Conservation (phyloP, 2,329 filamentous ascomycete genomes). For the Aspergillus fijiensis region DNA sequence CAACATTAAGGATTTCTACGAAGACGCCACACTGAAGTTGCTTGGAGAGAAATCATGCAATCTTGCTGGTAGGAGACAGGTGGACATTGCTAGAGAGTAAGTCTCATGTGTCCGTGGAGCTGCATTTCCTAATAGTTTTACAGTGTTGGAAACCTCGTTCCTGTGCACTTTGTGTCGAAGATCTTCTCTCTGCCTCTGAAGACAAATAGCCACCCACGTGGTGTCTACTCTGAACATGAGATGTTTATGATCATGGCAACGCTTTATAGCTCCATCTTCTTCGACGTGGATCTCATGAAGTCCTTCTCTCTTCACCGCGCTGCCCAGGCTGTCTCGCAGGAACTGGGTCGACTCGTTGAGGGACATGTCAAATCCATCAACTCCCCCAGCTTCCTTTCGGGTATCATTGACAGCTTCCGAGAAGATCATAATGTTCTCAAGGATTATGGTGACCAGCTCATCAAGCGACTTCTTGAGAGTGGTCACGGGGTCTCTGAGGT, state of each 20-base stretch:
- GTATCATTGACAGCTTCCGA: constrained; percentile 48
- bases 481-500: constrained; percentile 66
- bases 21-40: constrained; percentile 60
- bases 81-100: constrained; percentile 66
- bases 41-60: constrained; percentile 65
- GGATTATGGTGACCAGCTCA: constrained; percentile 64
- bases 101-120: constrained; percentile 14
- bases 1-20: constrained; percentile 67
- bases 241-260: constrained; percentile 62
- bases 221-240: constrained; percentile 58
- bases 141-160: constrained; percentile 53
- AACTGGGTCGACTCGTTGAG: constrained; percentile 64
- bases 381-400: constrained; percentile 56
- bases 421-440: constrained; percentile 58
- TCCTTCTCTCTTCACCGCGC: constrained; percentile 64
- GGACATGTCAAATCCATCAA: constrained; percentile 63
- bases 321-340: constrained; percentile 56
- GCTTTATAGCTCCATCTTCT: constrained; percentile 66
- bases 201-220: constrained; percentile 50
- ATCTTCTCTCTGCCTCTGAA: constrained; percentile 58
- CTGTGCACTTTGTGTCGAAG: constrained; percentile 56
- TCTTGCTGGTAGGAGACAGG: constrained; percentile 61
- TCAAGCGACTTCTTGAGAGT: constrained; percentile 63
- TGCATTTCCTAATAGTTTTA: constrained; percentile 11
- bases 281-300: constrained; percentile 65